phyloP scores from a whole-genome alignment of 2,329 filamentous ascomycete species.

The Aspergillus viridinutans region DNA sequence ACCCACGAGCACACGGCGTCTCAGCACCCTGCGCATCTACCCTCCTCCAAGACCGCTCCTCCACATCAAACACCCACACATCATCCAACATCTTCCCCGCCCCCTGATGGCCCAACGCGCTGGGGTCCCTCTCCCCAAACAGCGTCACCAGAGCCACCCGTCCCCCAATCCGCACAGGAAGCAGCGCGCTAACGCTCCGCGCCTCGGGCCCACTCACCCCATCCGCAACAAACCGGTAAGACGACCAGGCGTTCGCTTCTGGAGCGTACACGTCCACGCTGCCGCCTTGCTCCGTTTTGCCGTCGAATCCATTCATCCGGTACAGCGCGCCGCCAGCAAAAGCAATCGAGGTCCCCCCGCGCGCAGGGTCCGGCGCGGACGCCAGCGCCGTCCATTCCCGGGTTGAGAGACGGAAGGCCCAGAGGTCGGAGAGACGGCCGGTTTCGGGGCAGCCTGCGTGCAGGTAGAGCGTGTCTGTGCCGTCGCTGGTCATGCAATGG shows the following conservation, averaged over 20 bases:
- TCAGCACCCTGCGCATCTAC: constrained; percentile 21
- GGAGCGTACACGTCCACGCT: constrained; percentile 60
- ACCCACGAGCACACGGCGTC: constrained; percentile 44
- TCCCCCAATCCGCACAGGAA: constrained; percentile 37
- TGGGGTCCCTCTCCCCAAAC: constrained; percentile 54
- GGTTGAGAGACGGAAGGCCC: constrained; percentile 67
- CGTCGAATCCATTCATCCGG: constrained; percentile 78
- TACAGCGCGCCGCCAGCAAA: constrained; percentile 63
- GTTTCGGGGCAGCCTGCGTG: constrained; percentile 69
- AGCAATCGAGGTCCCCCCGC: constrained; percentile 66
- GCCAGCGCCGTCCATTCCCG: constrained; percentile 65
- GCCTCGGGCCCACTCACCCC: constrained; percentile 44
- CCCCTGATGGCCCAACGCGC: constrained; percentile 50
- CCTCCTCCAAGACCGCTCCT: constrained; percentile 29
- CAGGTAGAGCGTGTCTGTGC: constrained; percentile 66
- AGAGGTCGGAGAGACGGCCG: constrained; percentile 65
- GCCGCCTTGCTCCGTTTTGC: constrained; percentile 64
- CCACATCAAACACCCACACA: constrained; percentile 47
- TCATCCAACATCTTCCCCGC: constrained; percentile 55
- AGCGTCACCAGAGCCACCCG: constrained; percentile 45
- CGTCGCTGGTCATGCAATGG: constrained; percentile 59
- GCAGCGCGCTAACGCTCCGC: constrained; percentile 48
- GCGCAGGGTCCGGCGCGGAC: constrained; percentile 61
- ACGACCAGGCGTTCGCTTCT: constrained; percentile 37
- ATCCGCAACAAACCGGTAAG: constrained; percentile 33